Base-by-base conservation (phyloP, 768 basidiomycete genomes). In the Kwoniella heveanensis region DNA sequence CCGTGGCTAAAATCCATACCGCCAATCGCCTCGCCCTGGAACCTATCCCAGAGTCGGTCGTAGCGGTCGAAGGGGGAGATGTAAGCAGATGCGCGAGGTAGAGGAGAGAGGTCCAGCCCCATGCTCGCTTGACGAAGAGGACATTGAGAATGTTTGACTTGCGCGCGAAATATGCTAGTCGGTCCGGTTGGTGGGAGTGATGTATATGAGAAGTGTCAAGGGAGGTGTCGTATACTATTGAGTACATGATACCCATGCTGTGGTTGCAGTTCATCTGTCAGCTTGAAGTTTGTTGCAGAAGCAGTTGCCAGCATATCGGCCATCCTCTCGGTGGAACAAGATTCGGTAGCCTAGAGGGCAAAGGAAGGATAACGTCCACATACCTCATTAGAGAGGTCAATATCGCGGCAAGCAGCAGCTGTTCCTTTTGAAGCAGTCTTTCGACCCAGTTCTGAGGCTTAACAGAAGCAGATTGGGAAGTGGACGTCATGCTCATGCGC, bases 101-200 rank as follows among this genome's bases (percentile, higher is more conserved):
- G 0, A 85, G 83, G 32, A 82, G 83, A 7, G 90, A 84, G 1
- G 92, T 93, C 92, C 93, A 96, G 0, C 82, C 91, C 93, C 95
- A 96, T 24, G 89, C 86, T 56, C 85, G 83, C 81, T 98, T 98
- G 76, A 94, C 91, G 81, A 95, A 94, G 71, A 85, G 82, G 61
- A 88, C 84, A 74, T 97, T 98, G 75, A 98, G 83, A 1, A 85
- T 53, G 75, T 93, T 97, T 69, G 84, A 80, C 79, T 94, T 94
- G 70, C 82, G 84, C 12, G 93, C 92, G 73, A 91, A 92, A 80
- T 87, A 88, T 78, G 89, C 83, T 10, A 57, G 65, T 0, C 87
- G 80, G 12, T 77, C 60, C 60, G 86, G 81, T 0, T 88, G 84
- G 73, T 90, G 81, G 22, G 48, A 15, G 29, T 60, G 58, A 55